These are phyloP conservation scores for Adansonia digitata DNA, from an alignment of 345 rosid genomes.

Conservation along the genomic window DNA sequence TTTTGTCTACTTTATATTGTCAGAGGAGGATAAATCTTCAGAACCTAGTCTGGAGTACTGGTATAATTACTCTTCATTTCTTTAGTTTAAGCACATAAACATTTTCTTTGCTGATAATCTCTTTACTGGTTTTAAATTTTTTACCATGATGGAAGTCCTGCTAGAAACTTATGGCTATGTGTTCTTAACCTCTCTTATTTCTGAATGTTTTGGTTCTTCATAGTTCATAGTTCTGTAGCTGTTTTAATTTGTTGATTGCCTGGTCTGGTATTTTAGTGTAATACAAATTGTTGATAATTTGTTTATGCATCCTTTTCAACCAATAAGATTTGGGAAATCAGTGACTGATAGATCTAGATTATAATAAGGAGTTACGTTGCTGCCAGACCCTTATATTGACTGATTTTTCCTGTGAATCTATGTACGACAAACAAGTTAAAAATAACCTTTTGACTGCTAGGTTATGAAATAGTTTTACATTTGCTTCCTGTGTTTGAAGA, in stretches of 20 bases:
- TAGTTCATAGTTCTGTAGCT: too few relatives aligned
- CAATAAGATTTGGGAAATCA: neutral
- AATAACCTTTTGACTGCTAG: neutral
- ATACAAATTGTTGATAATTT: neutral
- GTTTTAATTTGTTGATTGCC: neutral
- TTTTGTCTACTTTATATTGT: conserved; percentile 82
- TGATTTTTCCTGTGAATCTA: neutral
- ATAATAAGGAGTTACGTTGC: neutral
- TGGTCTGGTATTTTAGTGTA: neutral
- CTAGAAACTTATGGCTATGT: neutral
- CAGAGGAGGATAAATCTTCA: conserved; percentile 92
- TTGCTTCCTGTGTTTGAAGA: conserved; percentile 1
- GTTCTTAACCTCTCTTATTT: neutral
- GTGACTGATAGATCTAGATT: neutral
- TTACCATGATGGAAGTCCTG: neutral
- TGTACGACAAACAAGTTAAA: neutral
- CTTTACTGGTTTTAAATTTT: neutral
- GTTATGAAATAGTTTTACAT: neutral
- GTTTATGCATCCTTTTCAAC: neutral
- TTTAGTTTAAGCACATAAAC: neutral
- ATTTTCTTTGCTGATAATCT: neutral
- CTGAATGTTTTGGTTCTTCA: too few relatives aligned
- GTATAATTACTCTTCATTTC: conserved; percentile 26
- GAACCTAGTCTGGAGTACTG: conserved; percentile 90
- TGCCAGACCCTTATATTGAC: neutral